Percentiles rank a stretch among this genome's conserved stretches.
Evolutionary conservation across 352 stramenopile genomes (phyloP).

Genomic region (Phytophthora sp.): DNA sequence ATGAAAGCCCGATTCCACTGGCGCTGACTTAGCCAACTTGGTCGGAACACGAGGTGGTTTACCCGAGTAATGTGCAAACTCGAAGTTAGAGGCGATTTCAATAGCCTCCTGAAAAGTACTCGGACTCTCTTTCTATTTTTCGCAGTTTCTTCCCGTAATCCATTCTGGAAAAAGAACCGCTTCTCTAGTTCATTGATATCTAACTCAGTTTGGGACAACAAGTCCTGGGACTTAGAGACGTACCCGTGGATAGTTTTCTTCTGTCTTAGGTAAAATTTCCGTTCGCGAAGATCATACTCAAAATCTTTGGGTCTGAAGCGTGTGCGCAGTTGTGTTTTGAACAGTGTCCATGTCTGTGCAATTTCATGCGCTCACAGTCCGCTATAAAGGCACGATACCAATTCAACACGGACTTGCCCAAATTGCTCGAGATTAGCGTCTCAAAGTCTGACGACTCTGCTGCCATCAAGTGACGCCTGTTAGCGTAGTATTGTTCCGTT

Average conservation of each 20-base stretch:
- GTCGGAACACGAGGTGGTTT: constrained; percentile 5
- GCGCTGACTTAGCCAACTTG: background rate
- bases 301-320: too few species aligned
- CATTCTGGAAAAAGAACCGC: constrained; percentile 32
- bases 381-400: constrained; percentile 20
- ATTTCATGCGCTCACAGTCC: constrained; percentile 8
- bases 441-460: constrained; percentile 20
- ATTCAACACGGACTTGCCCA: constrained; percentile 20
- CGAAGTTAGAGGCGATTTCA: constrained; percentile 18
- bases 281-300: too few species aligned
- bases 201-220: too few species aligned
- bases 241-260: too few species aligned
- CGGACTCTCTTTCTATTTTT: constrained; percentile 28
- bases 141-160: constrained; percentile 16
- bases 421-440: constrained; percentile 20
- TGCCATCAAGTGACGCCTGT: constrained; percentile 7
- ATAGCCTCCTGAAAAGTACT: constrained; percentile 12
- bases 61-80: constrained; percentile 23
- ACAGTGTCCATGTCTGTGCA: too few species aligned
- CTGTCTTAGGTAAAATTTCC: too few species aligned
- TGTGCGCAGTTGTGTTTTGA: too few species aligned
- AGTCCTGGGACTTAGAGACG: too few species aligned
- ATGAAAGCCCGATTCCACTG: background rate
- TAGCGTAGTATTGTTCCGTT: constrained; percentile 19
- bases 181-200: constrained; percentile 21